Evolutionary conservation across 441 rosid species (phyloP).

Genomic region (Syzygium malaccense): DNA sequence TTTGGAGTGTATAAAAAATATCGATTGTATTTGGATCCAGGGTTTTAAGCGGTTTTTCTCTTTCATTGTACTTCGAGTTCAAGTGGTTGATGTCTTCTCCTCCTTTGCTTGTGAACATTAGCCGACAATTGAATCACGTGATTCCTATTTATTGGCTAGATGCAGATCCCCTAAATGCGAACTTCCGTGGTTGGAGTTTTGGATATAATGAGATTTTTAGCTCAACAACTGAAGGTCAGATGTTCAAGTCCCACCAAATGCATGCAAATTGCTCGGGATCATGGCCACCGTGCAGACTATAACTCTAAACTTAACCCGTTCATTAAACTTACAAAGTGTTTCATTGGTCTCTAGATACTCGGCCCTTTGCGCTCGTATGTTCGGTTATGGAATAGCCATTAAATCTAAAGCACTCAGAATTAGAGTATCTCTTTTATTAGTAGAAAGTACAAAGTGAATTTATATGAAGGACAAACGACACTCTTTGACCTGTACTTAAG

Average conservation of each 20-base stretch:
- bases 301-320: not conserved
- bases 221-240: not conserved
- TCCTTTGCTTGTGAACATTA: not conserved
- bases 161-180: not conserved
- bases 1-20: not conserved
- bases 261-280: not conserved
- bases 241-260: not conserved
- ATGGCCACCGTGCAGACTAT: accelerated
- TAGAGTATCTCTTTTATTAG: not conserved
- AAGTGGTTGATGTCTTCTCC: not conserved
- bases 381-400: not conserved
- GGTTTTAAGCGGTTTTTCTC: not conserved
- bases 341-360: not conserved
- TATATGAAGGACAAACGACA: not conserved
- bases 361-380: not conserved
- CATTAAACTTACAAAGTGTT: not conserved
- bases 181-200: not conserved
- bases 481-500: not conserved
- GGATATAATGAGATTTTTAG: not conserved
- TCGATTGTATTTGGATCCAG: not conserved
- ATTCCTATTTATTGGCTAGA: not conserved
- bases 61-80: not conserved
- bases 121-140: not conserved
- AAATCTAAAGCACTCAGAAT: not conserved
- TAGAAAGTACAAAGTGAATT: not conserved